Conservation (phyloP, 257 asterid species). For the Handroanthus guayacan region DNA sequence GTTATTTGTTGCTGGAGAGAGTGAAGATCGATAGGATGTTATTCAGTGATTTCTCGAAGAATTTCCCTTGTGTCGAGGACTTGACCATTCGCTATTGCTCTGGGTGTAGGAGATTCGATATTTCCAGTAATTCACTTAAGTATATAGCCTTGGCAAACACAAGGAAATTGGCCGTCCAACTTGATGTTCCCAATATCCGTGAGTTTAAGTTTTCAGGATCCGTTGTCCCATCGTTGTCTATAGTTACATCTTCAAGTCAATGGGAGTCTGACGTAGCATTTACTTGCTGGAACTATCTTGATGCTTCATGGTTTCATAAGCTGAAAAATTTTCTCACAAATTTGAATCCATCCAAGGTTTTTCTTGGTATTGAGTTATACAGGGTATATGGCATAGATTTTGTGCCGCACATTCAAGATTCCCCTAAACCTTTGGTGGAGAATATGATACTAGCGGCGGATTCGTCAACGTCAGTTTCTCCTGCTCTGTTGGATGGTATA, state of each 20-base stretch:
- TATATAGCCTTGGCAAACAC: background rate
- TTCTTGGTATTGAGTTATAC: slow-evolving; percentile 25
- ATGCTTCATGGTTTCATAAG: slow-evolving; percentile 23
- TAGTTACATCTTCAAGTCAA: background rate
- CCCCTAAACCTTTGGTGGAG: slow-evolving; percentile 16
- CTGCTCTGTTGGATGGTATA: slow-evolving; percentile 22
- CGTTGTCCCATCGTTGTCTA: background rate
- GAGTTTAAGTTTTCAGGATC: background rate
- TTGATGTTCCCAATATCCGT: slow-evolving; percentile 35
- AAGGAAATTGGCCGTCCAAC: background rate
- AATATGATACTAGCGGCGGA: slow-evolving; percentile 19
- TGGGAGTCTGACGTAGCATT: slow-evolving; percentile 29
- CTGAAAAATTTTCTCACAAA: slow-evolving; percentile 6
- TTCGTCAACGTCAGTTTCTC: background rate
- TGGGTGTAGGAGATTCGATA: background rate
- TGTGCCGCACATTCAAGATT: background rate
- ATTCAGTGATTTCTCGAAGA: background rate
- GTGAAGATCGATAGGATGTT: background rate
- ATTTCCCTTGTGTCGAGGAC: slow-evolving; percentile 25
- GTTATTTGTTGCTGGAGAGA: background rate
- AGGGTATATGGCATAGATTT: background rate
- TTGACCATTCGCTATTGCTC: background rate
- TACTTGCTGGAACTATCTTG: background rate
- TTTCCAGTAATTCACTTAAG: slow-evolving; percentile 28
- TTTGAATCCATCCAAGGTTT: slow-evolving; percentile 14